Base-by-base conservation (phyloP, 176 grass and related monocot species). In the Puccinellia tenuiflora region DNA sequence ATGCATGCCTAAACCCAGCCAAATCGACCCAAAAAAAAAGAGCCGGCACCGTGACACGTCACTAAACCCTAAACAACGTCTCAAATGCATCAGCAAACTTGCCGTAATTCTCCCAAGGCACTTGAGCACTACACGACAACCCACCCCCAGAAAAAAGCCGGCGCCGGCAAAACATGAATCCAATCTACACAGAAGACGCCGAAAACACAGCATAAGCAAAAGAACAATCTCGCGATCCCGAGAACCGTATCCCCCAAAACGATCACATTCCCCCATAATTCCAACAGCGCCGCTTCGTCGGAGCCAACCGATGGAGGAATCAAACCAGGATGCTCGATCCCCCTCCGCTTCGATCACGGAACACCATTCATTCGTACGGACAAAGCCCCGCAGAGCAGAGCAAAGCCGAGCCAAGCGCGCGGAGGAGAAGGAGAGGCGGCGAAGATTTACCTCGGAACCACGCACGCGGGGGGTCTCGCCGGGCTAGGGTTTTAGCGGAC, bases 371-470 rank as follows among this genome's bases (percentile, higher is more conserved):
- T 48, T 21, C 26, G 13, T 12, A 20, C 30, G 34, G 18, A 39
- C 39, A 45, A 64, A 14, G 55, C 22, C 22, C 22, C 22, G 55
- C 22, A 47, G 5, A 72, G 45, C 71, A 33, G 1, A 30, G 71
- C 26, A 20, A 3, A 39, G 8, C 26, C 3, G 33, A 11, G 45
- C 46, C 7, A 5, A 46, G n/a, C 34, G 66, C 67, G 35, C 51
- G 67, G 18, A 28, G 76, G 38, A 45, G 53, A 34, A 55, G 16
- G 43, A 75, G 70, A 21, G 64, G 64, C 11, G 64, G 64, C 33
- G 47, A 22, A 22, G 70, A 24, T 75, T 75, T 83, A 83, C 81
- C 81, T 83, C 68, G 13, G 68, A 43, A 74, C 5, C 34, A 47
- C 69, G 40, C 69, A 20, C 66, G 39, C 25, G 40, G 52, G 28